Conservation (phyloP, 805 yeast genomes). For the Kodamaea kaohsiungensis region DNA sequence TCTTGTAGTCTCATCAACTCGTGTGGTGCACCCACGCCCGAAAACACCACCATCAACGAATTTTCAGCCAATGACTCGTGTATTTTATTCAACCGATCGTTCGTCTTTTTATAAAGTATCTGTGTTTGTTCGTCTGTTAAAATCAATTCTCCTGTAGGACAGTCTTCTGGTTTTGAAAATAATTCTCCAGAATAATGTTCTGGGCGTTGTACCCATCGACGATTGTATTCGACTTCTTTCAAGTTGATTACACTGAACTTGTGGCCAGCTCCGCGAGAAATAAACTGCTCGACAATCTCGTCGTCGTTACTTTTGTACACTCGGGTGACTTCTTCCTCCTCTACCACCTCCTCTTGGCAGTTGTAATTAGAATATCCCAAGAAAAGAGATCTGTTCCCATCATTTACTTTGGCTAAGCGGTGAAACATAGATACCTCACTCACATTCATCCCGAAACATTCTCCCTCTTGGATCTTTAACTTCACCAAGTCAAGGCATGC, state of each 20-base stretch:
- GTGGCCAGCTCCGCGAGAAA: conserved; percentile 40
- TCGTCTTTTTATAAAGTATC: conserved; percentile 33
- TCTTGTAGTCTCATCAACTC: conserved; percentile 48
- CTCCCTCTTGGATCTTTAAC: conserved; percentile 67
- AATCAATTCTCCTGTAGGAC: neutral
- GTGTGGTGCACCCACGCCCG: conserved; percentile 64
- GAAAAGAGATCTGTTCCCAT: conserved; percentile 17
- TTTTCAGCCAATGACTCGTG: conserved; percentile 56
- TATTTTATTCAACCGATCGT: conserved; percentile 47
- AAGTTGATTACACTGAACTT: conserved; percentile 53
- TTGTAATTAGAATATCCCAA: conserved; percentile 26
- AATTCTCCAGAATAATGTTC: conserved; percentile 21
- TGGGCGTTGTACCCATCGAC: conserved; percentile 26
- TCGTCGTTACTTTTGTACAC: conserved; percentile 58
- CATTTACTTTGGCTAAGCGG: conserved; percentile 9
- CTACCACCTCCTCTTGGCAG: conserved; percentile 18
- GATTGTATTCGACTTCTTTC: conserved; percentile 55
- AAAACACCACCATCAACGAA: conserved; percentile 59
- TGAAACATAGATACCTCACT: conserved; percentile 23
- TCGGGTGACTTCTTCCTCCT: conserved; percentile 20
- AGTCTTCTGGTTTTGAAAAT: conserved; percentile 10
- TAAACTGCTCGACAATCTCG: conserved; percentile 49
- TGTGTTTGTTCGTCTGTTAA: conserved; percentile 8
- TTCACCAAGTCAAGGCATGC: conserved; percentile 80
- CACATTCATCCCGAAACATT: conserved; percentile 53